Evolutionary conservation across 2,329 filamentous ascomycete genomes (phyloP), one percentile per base, ranked within the genome.

Genomic region (Calonectria multiphialidica): DNA sequence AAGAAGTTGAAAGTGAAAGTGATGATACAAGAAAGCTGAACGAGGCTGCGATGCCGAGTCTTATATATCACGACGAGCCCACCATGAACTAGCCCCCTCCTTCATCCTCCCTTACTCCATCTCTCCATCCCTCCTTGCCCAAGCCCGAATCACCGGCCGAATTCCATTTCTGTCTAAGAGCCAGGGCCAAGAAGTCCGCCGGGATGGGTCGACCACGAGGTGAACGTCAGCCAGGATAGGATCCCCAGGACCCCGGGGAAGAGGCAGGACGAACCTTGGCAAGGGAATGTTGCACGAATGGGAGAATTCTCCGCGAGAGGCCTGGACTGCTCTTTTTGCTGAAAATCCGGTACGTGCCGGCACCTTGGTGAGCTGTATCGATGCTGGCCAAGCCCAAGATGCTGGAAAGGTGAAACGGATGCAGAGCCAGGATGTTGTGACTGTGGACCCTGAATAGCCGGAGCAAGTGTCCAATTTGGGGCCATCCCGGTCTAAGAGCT

Each of bases 211-310:
- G 62, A 72, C 63, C 55, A 33, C 50, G 55, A 28, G 59, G 40
- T 49, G 37, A 35, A 50, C 49, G 62, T 23, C 42, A 44, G 18
- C 57, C 53, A 37, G 23, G 59, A 55, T 42, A n/a, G n/a, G n/a
- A 23, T 18, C 59, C 45, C 18, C 71, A 62, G 44, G 21, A 40
- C 30, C 37, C 53, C 44, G 23, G 40, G 47, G 30, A 40, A 25
- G 44, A 61, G 40, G 25, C 16, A 61, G 40, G 21, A 44, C 30
- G n/a, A 42, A 44, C 47, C 50, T 21, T n/a, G n/a, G 59, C 18
- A 2, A 35, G 25, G 62, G n/a, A 28, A 63, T 61, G 53, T 78
- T 70, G 69, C 76, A 78, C 76, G 72, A 78, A 78, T 77, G 37
- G 50, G 42, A 77, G 44, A 75, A 71, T 78, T 78, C 75, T 75